Conservation (phyloP, 2,329 filamentous ascomycete species). For the Colletotrichum chrysophilum region DNA sequence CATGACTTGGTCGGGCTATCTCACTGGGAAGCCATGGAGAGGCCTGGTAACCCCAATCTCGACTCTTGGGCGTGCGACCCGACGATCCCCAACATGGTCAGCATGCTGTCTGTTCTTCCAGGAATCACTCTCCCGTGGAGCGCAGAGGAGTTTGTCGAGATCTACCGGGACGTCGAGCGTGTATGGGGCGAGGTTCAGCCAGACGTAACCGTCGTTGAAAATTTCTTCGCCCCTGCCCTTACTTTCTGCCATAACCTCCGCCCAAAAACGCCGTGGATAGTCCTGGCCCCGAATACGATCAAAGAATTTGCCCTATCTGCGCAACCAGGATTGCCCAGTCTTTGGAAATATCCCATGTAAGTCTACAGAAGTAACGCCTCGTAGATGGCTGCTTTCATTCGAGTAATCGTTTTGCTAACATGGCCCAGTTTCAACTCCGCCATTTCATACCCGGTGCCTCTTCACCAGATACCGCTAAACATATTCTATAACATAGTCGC, state of each 20-base stretch:
- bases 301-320: neutral
- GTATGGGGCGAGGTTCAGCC: neutral
- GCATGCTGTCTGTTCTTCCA: neutral
- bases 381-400: neutral
- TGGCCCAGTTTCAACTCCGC: neutral
- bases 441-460: neutral
- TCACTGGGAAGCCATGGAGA: neutral
- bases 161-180: neutral
- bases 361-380: neutral
- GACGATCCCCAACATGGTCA: neutral
- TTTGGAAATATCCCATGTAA: neutral
- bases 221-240: neutral
- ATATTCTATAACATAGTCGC: neutral
- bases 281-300: neutral
- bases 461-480: neutral
- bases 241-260: neutral
- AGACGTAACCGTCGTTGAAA: neutral
- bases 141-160: neutral
- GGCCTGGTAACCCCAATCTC: neutral
- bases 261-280: neutral
- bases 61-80: neutral
- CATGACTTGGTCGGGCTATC: neutral
- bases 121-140: neutral
- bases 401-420: neutral
- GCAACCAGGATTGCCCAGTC: neutral